Percentiles rank a stretch among this genome's conserved stretches.
phyloP scores from a whole-genome alignment of 805 yeast genomes.

The Monosporozyma unispora region DNA sequence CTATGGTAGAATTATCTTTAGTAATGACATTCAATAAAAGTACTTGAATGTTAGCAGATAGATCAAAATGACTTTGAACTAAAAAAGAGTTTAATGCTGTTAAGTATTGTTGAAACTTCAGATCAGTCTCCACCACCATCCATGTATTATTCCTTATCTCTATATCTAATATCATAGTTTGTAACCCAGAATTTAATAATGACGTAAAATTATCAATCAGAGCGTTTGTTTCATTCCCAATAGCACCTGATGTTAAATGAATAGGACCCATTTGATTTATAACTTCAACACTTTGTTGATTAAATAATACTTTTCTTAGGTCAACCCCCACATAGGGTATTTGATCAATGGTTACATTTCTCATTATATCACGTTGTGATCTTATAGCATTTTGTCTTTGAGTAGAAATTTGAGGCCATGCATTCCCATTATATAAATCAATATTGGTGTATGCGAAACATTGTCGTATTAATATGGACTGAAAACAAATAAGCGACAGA shows the following conservation, averaged over 20 bases:
- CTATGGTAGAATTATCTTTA: not conserved
- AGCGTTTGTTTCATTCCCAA: not conserved
- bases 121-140: slow-evolving; percentile 12
- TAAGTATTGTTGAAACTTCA: slow-evolving; percentile 24
- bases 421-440: not conserved
- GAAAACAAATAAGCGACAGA: too few species aligned
- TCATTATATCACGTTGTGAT: slow-evolving; percentile 41
- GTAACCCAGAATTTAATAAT: slow-evolving; percentile 38
- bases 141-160: slow-evolving; percentile 43
- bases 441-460: not conserved
- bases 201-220: slow-evolving; percentile 13
- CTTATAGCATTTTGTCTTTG: slow-evolving; percentile 31
- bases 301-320: slow-evolving; percentile 27
- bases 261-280: slow-evolving; percentile 7
- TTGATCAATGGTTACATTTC: slow-evolving; percentile 34
- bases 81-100: slow-evolving; percentile 30
- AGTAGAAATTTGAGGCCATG: slow-evolving; percentile 30
- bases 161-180: slow-evolving; percentile 42
- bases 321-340: slow-evolving; percentile 35
- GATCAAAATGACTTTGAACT: slow-evolving; percentile 35
- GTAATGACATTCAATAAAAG: slow-evolving; percentile 31
- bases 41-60: slow-evolving; percentile 38
- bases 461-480: not conserved
- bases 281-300: slow-evolving; percentile 8
- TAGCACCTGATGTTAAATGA: slow-evolving; percentile 16